Evolutionary conservation across 768 basidiomycete genomes (phyloP).

Genomic region (Psilocybe subaeruginosa): DNA sequence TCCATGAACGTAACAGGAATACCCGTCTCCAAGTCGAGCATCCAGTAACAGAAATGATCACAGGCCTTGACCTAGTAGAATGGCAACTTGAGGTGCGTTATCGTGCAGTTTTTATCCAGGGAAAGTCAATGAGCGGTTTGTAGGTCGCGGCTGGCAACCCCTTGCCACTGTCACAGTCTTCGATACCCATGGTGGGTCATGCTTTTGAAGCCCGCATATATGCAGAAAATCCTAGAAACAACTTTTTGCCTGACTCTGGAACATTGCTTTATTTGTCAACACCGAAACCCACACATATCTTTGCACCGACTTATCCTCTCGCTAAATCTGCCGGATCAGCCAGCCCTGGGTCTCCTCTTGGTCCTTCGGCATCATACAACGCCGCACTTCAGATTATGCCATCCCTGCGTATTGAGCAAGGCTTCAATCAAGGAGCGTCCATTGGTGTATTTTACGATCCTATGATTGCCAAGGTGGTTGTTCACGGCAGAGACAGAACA

Average conservation of each 20-base stretch:
- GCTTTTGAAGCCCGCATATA: slow-evolving; percentile 96
- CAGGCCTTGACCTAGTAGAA: slow-evolving; percentile 91
- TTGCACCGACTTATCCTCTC: slow-evolving; percentile 52
- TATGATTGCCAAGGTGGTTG: slow-evolving; percentile 91
- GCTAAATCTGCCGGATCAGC: slow-evolving; percentile 23
- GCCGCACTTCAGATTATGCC: slow-evolving; percentile 45
- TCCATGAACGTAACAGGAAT: slow-evolving; percentile 55
- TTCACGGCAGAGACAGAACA: slow-evolving; percentile 80
- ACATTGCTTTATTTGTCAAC: slow-evolving; percentile 79
- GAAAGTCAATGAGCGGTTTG: background rate
- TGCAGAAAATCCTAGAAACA: slow-evolving; percentile 91
- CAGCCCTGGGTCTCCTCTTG: slow-evolving; percentile 27
- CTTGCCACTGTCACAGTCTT: slow-evolving; percentile 74
- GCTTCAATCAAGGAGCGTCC: slow-evolving; percentile 77
- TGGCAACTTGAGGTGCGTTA: slow-evolving; percentile 83
- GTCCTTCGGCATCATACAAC: slow-evolving; percentile 32
- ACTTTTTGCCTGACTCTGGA: slow-evolving; percentile 93
- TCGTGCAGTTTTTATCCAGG: background rate
- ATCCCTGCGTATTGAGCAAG: slow-evolving; percentile 86
- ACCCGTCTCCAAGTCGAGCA: slow-evolving; percentile 88
- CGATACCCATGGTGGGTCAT: slow-evolving; percentile 88
- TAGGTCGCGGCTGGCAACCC: slow-evolving; percentile 89
- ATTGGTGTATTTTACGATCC: slow-evolving; percentile 92
- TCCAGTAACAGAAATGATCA: slow-evolving; percentile 95
- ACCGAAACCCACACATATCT: slow-evolving; percentile 70